Percentiles rank a stretch among this genome's conserved stretches.
Conservation (phyloP, 345 rosid genomes). For the Eutrema japonicum region DNA sequence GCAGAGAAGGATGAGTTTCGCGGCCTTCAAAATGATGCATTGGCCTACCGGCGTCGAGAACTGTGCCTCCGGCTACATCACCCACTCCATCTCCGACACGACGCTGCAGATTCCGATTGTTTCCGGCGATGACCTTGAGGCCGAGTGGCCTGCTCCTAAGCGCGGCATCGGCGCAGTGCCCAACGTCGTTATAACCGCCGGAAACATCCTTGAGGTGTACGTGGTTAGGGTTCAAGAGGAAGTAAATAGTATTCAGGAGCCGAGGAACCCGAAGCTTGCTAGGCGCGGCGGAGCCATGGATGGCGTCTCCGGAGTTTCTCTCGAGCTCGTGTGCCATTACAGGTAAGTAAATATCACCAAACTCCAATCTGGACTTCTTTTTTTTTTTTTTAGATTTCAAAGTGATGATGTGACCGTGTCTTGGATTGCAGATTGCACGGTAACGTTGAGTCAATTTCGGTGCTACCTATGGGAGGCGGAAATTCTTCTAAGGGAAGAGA, state of each 20-base stretch:
- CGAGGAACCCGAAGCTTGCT: conserved; percentile 49
- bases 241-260: conserved; percentile 44
- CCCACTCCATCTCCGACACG: conserved; percentile 72
- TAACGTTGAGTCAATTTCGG: conserved; percentile 83
- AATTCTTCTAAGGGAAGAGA: conserved; percentile 74
- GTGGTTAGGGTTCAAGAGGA: conserved; percentile 85
- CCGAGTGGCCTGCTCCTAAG: conserved; percentile 61
- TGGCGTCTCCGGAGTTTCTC: conserved; percentile 77
- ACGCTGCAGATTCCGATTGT: conserved; percentile 54
- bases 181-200: conserved; percentile 73
- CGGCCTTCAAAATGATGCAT: conserved; percentile 97
- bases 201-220: conserved; percentile 80
- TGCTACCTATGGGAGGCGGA: conserved; percentile 68
- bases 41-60: conserved; percentile 86
- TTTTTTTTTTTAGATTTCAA: background rate
- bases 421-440: conserved; percentile 73
- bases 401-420: conserved; percentile 7
- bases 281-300: conserved; percentile 83
- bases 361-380: background rate
- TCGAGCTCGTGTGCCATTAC: conserved; percentile 91
- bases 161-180: conserved; percentile 75
- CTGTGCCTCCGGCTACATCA: conserved; percentile 85
- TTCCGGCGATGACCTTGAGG: conserved; percentile 67
- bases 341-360: conserved; percentile 54
- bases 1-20: conserved; percentile 73